Conservation (phyloP, 2,329 filamentous ascomycete species). For the Calonectria pseudoturangicola region DNA sequence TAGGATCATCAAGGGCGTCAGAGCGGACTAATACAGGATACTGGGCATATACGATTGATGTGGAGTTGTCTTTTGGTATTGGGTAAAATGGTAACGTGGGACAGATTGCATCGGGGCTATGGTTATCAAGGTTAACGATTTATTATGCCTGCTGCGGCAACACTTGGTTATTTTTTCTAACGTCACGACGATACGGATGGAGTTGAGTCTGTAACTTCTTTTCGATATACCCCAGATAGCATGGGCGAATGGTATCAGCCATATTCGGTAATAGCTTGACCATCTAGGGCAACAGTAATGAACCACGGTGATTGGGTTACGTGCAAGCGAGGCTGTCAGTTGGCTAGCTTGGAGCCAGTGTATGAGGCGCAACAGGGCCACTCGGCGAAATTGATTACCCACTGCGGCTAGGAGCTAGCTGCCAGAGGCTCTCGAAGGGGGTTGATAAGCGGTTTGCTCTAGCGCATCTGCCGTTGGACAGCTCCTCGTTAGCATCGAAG, state of each 20-base stretch:
- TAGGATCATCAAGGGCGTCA: slow-evolving; percentile 73
- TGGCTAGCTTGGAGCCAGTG: not conserved
- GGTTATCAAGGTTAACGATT: not conserved
- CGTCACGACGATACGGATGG: slow-evolving; percentile 4
- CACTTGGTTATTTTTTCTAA: not conserved
- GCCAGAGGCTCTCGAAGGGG: too few species aligned
- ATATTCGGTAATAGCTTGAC: not conserved
- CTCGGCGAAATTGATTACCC: not conserved
- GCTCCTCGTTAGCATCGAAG: not conserved
- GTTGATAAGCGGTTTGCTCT: not conserved
- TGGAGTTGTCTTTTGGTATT: not conserved
- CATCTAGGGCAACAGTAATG: not conserved
- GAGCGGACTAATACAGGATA: slow-evolving; percentile 52
- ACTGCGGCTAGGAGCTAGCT: not conserved
- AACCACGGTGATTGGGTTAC: slow-evolving; percentile 18
- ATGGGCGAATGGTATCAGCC: slow-evolving; percentile 6
- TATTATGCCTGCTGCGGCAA: not conserved
- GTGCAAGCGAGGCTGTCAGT: not conserved
- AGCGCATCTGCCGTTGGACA: not conserved
- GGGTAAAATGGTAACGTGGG: not conserved
- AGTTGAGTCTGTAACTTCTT: slow-evolving; percentile 16
- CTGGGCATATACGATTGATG: slow-evolving; percentile 38
- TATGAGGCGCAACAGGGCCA: not conserved
- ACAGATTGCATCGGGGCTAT: not conserved
- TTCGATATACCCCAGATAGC: slow-evolving; percentile 28